Evolutionary conservation across 345 rosid species (phyloP).

Genomic region (Syzygium grande): DNA sequence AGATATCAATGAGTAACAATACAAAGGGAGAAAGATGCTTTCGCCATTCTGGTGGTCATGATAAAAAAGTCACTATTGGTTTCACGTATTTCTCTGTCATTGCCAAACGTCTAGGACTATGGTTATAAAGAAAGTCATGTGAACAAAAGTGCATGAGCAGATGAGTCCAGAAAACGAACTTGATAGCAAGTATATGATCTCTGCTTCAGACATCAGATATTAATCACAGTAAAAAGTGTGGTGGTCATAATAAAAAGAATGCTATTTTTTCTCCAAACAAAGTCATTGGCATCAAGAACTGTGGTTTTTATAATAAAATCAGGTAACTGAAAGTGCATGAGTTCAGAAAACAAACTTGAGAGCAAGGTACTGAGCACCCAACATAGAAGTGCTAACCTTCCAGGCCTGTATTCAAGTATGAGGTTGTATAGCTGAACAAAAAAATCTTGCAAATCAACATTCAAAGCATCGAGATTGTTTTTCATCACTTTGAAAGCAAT

Average conservation of each 20-base stretch:
- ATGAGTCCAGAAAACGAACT: not conserved
- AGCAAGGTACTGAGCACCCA: not conserved
- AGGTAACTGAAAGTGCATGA: not conserved
- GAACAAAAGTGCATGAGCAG: not conserved
- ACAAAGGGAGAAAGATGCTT: not conserved
- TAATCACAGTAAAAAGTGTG: not conserved
- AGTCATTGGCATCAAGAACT: not conserved
- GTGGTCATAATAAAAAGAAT: not conserved
- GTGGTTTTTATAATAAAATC: not conserved
- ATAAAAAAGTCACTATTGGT: not conserved
- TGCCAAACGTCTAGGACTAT: not conserved
- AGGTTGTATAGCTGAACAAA: constrained; percentile 88
- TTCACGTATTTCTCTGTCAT: not conserved
- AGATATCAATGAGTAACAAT: not conserved
- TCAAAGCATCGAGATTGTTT: constrained; percentile 88
- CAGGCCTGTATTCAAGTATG: constrained; percentile 84
- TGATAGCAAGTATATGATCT: constrained; percentile 24
- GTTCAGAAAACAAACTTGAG: not conserved
- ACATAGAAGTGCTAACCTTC: constrained; percentile 55
- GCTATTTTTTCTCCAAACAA: not conserved
- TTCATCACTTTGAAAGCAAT: constrained; percentile 95
- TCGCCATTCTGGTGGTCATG: not conserved
- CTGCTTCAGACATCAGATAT: constrained; percentile 24
- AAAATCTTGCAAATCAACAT: constrained; percentile 91
- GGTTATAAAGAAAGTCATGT: not conserved